Base-by-base conservation (phyloP, 2,329 filamentous ascomycete species). In the Seiridium unicorne region DNA sequence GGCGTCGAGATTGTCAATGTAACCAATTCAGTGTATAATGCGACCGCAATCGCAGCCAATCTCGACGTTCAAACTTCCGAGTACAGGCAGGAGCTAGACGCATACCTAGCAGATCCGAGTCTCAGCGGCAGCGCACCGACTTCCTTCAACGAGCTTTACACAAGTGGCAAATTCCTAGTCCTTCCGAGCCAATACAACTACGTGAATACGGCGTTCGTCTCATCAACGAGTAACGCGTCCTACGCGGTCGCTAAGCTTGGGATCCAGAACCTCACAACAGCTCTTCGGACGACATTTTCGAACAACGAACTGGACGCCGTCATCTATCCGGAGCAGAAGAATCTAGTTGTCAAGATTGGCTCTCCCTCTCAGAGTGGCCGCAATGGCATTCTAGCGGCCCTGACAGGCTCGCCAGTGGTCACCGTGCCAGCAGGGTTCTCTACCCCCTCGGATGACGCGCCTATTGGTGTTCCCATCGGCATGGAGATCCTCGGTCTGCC, bases 251-350 rank as follows among this genome's bases (percentile, higher is more conserved):
- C 78, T 9, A 76, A 81, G 57, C 64, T 73, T 4, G 77, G 75
- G 1, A 87, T 89, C 60, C 72, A 74, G 5, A 75, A 81, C 55
- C 77, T 90, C 11, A 86, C 80, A 3, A 68, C 76, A 1, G 73
- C 79, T 0, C 72, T 89, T 2, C 72, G 76, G n/a, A 62, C 71
- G 3, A 85, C 83, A 0, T 86, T 89, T 61, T 68, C 72, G 0
- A 60, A 66, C 0, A 73, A 85, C 62, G 61, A 70, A 0, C 75
- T 89, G 11, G 82, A 87, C 67, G 85, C 82, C 0, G 65, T 89
- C 42, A 80, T 88, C 65, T 89, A 89, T 70, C 86, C 87, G 0
- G 81, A 89, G 68, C 87, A 89, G 66, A 81, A 81, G 67, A 87
- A 87, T 58, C 79, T 89, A 1, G 84, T 87, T 5, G 85, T 88